Conservation (phyloP, 2,329 filamentous ascomycete genomes). For the Beauveria varroae region DNA sequence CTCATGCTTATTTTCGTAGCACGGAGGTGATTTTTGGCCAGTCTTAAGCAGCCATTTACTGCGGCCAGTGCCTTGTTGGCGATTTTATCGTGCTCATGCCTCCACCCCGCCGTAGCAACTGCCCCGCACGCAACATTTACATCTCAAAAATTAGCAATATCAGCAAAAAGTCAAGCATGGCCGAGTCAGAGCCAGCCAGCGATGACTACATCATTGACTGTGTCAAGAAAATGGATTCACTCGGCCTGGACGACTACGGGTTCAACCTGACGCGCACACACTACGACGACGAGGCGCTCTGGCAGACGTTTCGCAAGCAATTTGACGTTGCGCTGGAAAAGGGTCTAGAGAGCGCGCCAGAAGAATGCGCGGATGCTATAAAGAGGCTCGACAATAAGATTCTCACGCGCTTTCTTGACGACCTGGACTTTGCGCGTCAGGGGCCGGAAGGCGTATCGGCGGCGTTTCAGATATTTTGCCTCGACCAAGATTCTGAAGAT, state of each 20-base stretch:
- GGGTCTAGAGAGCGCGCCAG: background rate
- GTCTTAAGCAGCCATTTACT: too few species aligned
- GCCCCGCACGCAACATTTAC: background rate
- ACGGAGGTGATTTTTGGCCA: too few species aligned
- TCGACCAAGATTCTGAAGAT: background rate
- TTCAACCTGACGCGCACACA: background rate
- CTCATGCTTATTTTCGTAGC: too few species aligned
- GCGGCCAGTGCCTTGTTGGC: too few species aligned
- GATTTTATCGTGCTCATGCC: background rate
- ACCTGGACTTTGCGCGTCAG: background rate
- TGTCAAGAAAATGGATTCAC: background rate
- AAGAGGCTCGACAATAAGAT: background rate
- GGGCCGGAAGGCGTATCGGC: background rate
- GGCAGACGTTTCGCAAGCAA: background rate
- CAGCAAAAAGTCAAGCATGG: background rate
- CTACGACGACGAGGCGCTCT: background rate
- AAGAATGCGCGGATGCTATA: background rate
- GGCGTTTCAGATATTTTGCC: background rate
- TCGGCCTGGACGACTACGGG: background rate
- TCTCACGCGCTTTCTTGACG: background rate
- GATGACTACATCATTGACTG: background rate
- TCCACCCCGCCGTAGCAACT: background rate
- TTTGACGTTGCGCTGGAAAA: background rate
- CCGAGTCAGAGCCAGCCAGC: background rate
- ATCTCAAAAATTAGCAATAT: background rate